Conservation (phyloP, 2,329 filamentous ascomycete species). For the Dactylellina haptotyla region DNA sequence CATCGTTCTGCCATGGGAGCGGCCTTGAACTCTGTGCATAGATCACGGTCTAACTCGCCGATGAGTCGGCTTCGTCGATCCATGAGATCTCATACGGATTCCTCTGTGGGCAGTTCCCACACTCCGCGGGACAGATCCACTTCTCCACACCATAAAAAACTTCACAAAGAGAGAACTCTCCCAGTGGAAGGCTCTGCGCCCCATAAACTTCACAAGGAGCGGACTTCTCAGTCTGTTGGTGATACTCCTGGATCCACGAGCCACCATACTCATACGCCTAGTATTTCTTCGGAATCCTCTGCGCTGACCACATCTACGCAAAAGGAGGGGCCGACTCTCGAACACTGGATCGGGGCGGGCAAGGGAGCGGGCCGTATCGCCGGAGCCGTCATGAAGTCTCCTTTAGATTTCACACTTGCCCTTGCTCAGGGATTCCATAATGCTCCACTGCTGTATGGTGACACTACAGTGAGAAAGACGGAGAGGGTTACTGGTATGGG, state of each 20-base stretch:
- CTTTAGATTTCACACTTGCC: slow-evolving; percentile 84
- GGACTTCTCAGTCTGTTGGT: slow-evolving; percentile 4
- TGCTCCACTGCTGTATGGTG: slow-evolving; percentile 83
- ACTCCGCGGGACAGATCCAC: slow-evolving; percentile 11
- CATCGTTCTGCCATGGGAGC: slow-evolving; percentile 44
- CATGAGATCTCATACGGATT: slow-evolving; percentile 23
- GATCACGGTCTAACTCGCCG: slow-evolving; percentile 45
- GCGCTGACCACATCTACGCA: slow-evolving; percentile 56
- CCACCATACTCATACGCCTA: slow-evolving; percentile 14
- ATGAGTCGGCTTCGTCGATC: slow-evolving; percentile 21
- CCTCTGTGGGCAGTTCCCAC: not conserved
- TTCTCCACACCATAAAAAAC: slow-evolving; percentile 14
- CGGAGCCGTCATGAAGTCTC: slow-evolving; percentile 73
- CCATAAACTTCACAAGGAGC: slow-evolving; percentile 28
- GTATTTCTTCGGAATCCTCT: slow-evolving; percentile 26
- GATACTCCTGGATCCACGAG: slow-evolving; percentile 6
- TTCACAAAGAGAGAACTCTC: slow-evolving; percentile 39
- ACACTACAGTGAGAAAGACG: slow-evolving; percentile 79
- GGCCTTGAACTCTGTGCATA: slow-evolving; percentile 27
- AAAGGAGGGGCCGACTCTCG: slow-evolving; percentile 63
- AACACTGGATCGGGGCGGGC: slow-evolving; percentile 72
- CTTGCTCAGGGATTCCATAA: slow-evolving; percentile 89
- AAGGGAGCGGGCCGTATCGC: slow-evolving; percentile 78
- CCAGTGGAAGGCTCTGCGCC: slow-evolving; percentile 5
- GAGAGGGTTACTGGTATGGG: slow-evolving; percentile 81